Evolutionary conservation across 768 basidiomycete genomes (phyloP).

Genomic region (Dentipellis fragilis): DNA sequence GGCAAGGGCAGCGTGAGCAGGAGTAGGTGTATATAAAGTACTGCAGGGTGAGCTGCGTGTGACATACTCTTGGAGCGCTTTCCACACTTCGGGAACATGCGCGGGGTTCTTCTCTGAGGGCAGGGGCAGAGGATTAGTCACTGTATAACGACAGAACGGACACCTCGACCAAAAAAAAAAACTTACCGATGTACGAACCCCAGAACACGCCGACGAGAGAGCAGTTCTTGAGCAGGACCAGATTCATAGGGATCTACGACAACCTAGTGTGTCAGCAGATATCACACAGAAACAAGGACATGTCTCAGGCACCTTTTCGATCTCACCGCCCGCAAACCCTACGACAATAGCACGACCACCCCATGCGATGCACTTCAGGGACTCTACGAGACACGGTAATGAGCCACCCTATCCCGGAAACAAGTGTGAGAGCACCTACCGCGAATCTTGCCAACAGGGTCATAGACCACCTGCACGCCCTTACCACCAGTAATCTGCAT

Average conservation of each 20-base stretch:
- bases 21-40: neutral
- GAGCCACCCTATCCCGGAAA: neutral
- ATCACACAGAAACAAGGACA: neutral
- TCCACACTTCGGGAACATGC: slow-evolving; percentile 62
- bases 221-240: slow-evolving; percentile 76
- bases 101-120: slow-evolving; percentile 51
- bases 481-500: slow-evolving; percentile 71
- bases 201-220: slow-evolving; percentile 80
- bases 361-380: slow-evolving; percentile 88
- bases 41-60: neutral
- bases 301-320: slow-evolving; percentile 56
- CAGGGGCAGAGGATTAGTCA: neutral
- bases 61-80: slow-evolving; percentile 43
- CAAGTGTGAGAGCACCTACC: slow-evolving; percentile 27
- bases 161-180: no score
- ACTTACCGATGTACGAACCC: slow-evolving; percentile 70
- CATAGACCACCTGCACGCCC: slow-evolving; percentile 82
- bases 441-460: slow-evolving; percentile 75
- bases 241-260: slow-evolving; percentile 68
- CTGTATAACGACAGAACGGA: no score
- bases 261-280: neutral
- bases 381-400: slow-evolving; percentile 37
- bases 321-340: slow-evolving; percentile 79
- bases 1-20: neutral
- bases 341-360: slow-evolving; percentile 90